Percentiles rank a stretch among this genome's conserved stretches.
phyloP scores from a whole-genome alignment of 352 stramenopile genomes.

The Phytophthora litchii region DNA sequence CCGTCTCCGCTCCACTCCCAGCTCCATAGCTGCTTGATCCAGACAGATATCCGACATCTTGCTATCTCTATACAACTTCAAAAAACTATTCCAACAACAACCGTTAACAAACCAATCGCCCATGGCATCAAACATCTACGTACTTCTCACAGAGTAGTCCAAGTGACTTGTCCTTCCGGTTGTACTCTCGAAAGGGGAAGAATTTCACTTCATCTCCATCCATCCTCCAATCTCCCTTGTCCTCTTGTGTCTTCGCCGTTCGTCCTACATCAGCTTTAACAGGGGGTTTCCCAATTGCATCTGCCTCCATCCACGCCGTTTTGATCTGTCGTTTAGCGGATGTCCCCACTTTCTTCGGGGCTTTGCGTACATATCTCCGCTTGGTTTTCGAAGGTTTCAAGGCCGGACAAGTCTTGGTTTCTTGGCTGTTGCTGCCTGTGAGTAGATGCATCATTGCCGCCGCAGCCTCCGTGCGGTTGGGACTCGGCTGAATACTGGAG shows the following conservation, averaged over 20 bases:
- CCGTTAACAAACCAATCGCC: constrained; percentile 7
- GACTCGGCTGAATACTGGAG: constrained; percentile 67
- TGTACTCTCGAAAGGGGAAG: constrained; percentile 86
- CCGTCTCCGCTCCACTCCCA: constrained; percentile 91
- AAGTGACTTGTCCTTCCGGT: constrained; percentile 88
- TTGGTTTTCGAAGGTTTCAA: constrained; percentile 50
- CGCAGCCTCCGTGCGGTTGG: constrained; percentile 78
- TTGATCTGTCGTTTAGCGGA: constrained; percentile 43
- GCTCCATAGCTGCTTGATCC: constrained; percentile 63
- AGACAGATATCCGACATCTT: constrained; percentile 80
- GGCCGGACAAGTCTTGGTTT: constrained; percentile 11
- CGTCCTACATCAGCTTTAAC: constrained; percentile 7
- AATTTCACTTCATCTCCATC: constrained; percentile 49
- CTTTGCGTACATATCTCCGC: constrained; percentile 68
- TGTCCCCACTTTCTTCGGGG: constrained; percentile 54
- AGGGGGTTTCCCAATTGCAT: constrained; percentile 14
- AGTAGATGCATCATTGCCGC: constrained; percentile 85
- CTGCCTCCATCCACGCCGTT: constrained; percentile 31
- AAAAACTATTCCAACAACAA: constrained; percentile 52
- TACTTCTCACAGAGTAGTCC: constrained; percentile 88
- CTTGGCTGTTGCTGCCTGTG: constrained; percentile 25
- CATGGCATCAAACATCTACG: constrained; percentile 13
- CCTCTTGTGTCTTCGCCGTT: constrained; percentile 8
- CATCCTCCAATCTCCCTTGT: constrained; percentile 34
- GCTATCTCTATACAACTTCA: constrained; percentile 75